Evolutionary conservation across 371 early-diverging fungal species (phyloP).

Genomic region (Mucor irregularis): DNA sequence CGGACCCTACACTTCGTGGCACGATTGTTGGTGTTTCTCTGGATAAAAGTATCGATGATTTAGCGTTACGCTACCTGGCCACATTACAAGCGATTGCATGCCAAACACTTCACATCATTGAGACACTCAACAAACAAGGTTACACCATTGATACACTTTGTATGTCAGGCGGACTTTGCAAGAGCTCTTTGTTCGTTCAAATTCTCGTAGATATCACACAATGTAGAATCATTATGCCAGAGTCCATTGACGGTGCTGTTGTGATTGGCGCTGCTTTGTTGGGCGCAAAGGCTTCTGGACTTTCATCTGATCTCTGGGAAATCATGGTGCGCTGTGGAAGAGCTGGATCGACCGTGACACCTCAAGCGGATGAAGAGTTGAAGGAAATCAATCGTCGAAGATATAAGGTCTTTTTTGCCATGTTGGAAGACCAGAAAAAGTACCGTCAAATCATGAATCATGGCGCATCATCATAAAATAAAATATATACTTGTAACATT

Average conservation of each 20-base stretch:
- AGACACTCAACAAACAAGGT: constrained; percentile 51
- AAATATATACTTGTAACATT: too few relatives aligned
- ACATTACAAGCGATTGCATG: constrained; percentile 65
- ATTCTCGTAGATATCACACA: constrained; percentile 62
- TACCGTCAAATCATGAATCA: constrained; percentile 55
- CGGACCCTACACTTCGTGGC: constrained; percentile 69
- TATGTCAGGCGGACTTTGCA: constrained; percentile 71
- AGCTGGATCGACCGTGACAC: constrained; percentile 54
- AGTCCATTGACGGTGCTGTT: constrained; percentile 64
- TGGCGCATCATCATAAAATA: too few relatives aligned
- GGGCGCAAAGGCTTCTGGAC: constrained; percentile 61
- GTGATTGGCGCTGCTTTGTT: constrained; percentile 73
- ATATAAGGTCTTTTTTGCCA: constrained; percentile 56
- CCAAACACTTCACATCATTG: constrained; percentile 66
- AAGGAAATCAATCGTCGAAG: constrained; percentile 51
- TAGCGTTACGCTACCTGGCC: constrained; percentile 66
- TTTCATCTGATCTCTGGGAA: constrained; percentile 44
- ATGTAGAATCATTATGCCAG: constrained; percentile 57
- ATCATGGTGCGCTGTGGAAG: constrained; percentile 60
- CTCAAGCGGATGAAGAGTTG: constrained; percentile 35
- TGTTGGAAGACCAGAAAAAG: constrained; percentile 61
- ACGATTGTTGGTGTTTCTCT: constrained; percentile 61
- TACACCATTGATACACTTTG: constrained; percentile 62
- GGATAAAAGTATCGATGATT: constrained; percentile 54
- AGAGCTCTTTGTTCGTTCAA: constrained; percentile 65